phyloP scores from a whole-genome alignment of 371 early-diverging fungal species.

The Blakeslea trispora region DNA sequence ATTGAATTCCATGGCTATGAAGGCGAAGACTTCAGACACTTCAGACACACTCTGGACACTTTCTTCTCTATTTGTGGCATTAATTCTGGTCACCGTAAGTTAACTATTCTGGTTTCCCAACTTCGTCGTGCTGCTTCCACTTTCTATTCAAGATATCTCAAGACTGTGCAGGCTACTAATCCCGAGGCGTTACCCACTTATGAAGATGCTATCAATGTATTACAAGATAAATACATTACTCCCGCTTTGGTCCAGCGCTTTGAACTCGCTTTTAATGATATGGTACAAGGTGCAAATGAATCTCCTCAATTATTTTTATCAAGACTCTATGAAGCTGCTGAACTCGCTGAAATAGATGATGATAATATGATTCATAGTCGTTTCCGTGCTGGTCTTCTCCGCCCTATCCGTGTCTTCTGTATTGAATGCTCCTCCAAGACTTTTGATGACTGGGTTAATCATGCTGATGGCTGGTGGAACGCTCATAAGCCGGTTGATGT shows the following conservation, averaged over 20 bases:
- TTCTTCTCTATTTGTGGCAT: neutral
- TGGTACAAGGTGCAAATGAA: neutral
- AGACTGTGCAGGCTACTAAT: neutral
- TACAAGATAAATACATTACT: conserved; percentile 13
- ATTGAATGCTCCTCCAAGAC: neutral
- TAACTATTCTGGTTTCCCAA: conserved; percentile 1
- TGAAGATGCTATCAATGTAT: conserved; percentile 2
- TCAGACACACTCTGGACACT: neutral
- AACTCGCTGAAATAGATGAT: conserved; percentile 3
- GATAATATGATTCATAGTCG: conserved; percentile 1
- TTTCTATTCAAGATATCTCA: neutral
- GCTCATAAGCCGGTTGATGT: neutral
- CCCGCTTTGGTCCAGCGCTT: conserved; percentile 3
- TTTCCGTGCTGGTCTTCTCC: conserved; percentile 3
- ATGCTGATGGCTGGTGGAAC: conserved; percentile 9
- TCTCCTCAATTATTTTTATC: conserved; percentile 1
- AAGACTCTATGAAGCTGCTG: conserved; percentile 11
- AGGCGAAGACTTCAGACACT: neutral
- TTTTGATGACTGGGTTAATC: conserved; percentile 4
- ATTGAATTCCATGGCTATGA: neutral
- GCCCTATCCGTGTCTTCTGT: conserved; percentile 1
- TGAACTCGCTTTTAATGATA: neutral
- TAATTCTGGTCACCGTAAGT: neutral
- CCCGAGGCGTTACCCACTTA: neutral
- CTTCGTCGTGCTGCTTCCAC: neutral